A percentile compares a stretch with the other conserved stretches of the same genome.
Evolutionary conservation across 352 stramenopile genomes (phyloP).

Genomic region (Globisporangium acanthophoron): DNA sequence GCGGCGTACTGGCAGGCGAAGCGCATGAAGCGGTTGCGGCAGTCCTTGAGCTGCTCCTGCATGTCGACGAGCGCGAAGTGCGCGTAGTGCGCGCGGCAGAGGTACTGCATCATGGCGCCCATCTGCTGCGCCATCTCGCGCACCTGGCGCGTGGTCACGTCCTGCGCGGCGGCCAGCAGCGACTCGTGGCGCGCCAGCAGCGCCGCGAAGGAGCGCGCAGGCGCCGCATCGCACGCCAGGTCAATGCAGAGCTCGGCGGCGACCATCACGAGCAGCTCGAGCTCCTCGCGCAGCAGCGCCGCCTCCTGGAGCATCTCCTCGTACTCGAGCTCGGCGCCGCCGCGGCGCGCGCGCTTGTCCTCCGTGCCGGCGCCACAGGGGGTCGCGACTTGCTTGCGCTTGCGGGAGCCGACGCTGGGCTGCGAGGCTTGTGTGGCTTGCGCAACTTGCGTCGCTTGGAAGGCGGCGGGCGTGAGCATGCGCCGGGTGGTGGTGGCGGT

Average conservation of each 20-base stretch:
- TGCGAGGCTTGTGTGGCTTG: not conserved
- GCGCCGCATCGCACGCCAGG: slow-evolving; percentile 28
- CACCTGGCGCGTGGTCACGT: slow-evolving; percentile 51
- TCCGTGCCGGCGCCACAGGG: slow-evolving; percentile 12
- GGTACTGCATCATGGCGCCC: slow-evolving; percentile 67
- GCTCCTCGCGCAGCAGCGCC: slow-evolving; percentile 56
- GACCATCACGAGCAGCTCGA: slow-evolving; percentile 61
- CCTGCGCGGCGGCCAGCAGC: slow-evolving; percentile 36
- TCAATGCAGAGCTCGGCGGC: slow-evolving; percentile 51
- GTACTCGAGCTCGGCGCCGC: slow-evolving; percentile 66
- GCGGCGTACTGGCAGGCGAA: slow-evolving; percentile 69
- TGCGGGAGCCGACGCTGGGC: slow-evolving; percentile 15
- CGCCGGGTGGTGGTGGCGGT: slow-evolving; percentile 7
- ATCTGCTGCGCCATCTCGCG: slow-evolving; percentile 65
- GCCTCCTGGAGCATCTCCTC: slow-evolving; percentile 70
- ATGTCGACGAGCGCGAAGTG: slow-evolving; percentile 72
- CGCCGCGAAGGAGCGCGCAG: slow-evolving; percentile 23
- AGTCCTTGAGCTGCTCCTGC: slow-evolving; percentile 60
- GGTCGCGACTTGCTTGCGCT: slow-evolving; percentile 37
- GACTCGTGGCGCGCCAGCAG: slow-evolving; percentile 39
- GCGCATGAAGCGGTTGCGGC: slow-evolving; percentile 67
- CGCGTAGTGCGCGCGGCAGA: slow-evolving; percentile 56
- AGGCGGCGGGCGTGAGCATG: slow-evolving; percentile 10
- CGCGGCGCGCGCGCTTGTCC: slow-evolving; percentile 45
- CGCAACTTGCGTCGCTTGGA: not conserved